phyloP scores from a whole-genome alignment of 768 basidiomycete species.

The Amanita muscaria region DNA sequence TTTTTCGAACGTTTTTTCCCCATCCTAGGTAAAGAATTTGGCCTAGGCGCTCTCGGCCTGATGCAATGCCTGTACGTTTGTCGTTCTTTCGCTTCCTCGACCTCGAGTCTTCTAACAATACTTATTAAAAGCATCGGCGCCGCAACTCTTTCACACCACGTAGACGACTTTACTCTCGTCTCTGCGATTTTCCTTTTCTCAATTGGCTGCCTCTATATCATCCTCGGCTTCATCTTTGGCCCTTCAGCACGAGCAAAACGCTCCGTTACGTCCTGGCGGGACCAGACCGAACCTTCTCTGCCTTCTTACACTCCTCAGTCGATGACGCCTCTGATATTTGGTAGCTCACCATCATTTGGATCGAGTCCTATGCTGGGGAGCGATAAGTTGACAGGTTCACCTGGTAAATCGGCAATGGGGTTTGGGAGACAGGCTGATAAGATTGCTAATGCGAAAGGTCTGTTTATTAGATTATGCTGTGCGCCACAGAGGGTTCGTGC shows the following conservation, averaged over 20 bases:
- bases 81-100: neutral
- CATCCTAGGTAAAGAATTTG: slow-evolving; percentile 75
- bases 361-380: slow-evolving; percentile 25
- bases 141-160: slow-evolving; percentile 66
- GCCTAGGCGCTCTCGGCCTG: slow-evolving; percentile 78
- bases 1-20: slow-evolving; percentile 87
- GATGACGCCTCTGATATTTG: slow-evolving; percentile 19
- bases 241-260: slow-evolving; percentile 52
- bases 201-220: slow-evolving; percentile 81
- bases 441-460: slow-evolving; percentile 53
- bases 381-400: slow-evolving; percentile 6
- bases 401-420: slow-evolving; percentile 33
- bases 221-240: slow-evolving; percentile 68
- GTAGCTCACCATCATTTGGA: slow-evolving; percentile 25
- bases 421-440: slow-evolving; percentile 78
- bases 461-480: neutral
- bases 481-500: neutral
- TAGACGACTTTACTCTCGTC: slow-evolving; percentile 84
- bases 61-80: slow-evolving; percentile 67
- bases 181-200: slow-evolving; percentile 89
- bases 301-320: slow-evolving; percentile 37
- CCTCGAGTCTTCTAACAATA: neutral
- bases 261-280: slow-evolving; percentile 57
- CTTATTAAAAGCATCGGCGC: slow-evolving; percentile 46
- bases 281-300: slow-evolving; percentile 41